Percentiles rank a stretch among this genome's conserved stretches.
These are phyloP conservation scores for Cystofilobasidium macerans DNA, from an alignment of 768 basidiomycete species.

Conservation along the genomic window DNA sequence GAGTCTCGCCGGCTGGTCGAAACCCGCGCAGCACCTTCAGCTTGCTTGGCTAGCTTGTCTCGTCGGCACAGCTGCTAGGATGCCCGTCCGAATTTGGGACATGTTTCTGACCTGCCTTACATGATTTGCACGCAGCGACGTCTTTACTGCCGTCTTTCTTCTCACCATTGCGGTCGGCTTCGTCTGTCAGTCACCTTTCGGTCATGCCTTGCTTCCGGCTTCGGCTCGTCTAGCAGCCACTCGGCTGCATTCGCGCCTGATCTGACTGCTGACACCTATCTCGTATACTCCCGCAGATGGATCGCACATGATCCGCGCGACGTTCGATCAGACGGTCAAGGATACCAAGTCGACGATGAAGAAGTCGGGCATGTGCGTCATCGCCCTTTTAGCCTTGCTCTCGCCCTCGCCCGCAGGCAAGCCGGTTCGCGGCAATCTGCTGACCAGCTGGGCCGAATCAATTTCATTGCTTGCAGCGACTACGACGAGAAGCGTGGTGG, in stretches of 20 bases:
- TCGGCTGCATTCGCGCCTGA: neutral
- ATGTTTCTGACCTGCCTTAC: neutral
- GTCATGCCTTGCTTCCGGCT: neutral
- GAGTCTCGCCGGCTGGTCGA: too few species aligned
- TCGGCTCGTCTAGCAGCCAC: neutral
- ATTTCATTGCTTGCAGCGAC: neutral
- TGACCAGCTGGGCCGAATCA: neutral
- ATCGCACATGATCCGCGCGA: neutral
- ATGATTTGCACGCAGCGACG: neutral
- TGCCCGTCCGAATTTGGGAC: too few species aligned
- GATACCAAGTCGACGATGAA: neutral
- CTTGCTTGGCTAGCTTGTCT: neutral
- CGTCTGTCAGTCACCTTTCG: neutral
- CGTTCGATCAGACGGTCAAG: neutral
- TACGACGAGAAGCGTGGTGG: neutral
- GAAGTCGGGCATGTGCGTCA: constrained; percentile 3
- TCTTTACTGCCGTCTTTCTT: neutral
- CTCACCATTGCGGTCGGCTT: neutral
- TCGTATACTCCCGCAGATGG: neutral
- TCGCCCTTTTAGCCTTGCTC: neutral
- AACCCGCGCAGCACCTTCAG: neutral
- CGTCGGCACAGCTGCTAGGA: too few species aligned
- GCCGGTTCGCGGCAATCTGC: neutral
- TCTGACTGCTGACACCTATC: neutral
- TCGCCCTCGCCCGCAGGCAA: neutral